These are phyloP conservation scores for Exophiala sp. DNA, from an alignment of 2,329 filamentous ascomycete species.

Conservation along the genomic window DNA sequence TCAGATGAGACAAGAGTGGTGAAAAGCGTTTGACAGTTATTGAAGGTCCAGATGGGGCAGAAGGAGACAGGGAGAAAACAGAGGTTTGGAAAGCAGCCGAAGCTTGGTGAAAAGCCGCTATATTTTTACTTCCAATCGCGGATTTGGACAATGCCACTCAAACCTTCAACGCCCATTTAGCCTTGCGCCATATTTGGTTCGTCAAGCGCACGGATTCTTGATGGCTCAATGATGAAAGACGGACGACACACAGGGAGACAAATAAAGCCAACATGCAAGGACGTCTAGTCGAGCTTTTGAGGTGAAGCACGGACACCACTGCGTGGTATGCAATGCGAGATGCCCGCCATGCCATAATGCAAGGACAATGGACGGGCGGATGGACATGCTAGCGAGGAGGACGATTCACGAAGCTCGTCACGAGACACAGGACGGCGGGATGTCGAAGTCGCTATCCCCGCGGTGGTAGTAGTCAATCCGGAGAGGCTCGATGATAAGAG, in stretches of 20 bases:
- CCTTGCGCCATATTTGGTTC: background rate
- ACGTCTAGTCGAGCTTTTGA: background rate
- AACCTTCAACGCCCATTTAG: background rate
- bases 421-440: too few species aligned
- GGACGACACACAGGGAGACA: background rate
- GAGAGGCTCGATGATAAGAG: too few species aligned
- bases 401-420: too few species aligned
- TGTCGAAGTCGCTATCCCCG: too few species aligned
- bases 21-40: too few species aligned
- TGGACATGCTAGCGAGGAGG: too few species aligned
- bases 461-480: too few species aligned
- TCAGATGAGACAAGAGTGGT: constrained; percentile 50
- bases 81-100: background rate
- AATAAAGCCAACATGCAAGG: background rate
- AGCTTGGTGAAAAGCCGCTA: background rate
- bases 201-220: background rate
- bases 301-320: too few species aligned
- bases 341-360: background rate
- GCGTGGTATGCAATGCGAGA: too few species aligned
- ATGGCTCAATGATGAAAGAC: background rate
- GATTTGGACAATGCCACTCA: background rate
- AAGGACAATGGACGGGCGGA: background rate
- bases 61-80: background rate
- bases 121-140: background rate
- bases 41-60: background rate